Percentiles rank a stretch among this genome's conserved stretches.
phyloP scores from a whole-genome alignment of 2,329 filamentous ascomycete species.

The Aaosphaeria pasadenensis region DNA sequence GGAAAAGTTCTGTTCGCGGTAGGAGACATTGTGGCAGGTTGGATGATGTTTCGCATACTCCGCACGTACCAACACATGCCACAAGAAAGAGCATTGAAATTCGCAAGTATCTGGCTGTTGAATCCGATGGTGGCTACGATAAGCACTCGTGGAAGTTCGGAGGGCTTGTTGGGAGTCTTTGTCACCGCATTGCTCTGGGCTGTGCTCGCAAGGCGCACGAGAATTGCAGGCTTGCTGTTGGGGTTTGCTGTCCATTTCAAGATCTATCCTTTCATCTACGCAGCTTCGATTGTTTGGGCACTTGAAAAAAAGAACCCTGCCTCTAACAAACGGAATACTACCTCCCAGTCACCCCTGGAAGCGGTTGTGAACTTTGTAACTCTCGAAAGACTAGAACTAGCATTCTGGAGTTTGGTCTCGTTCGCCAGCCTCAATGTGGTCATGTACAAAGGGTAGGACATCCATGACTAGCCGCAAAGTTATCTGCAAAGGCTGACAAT shows the following conservation, averaged over 20 bases:
- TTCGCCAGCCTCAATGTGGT: constrained; percentile 70
- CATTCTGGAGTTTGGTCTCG: constrained; percentile 64
- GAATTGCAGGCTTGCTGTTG: constrained; percentile 69
- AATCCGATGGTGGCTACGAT: constrained; percentile 99
- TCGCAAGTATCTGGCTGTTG: constrained; percentile 84
- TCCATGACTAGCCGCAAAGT: neutral
- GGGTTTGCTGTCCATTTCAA: constrained; percentile 93
- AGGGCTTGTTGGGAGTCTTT: constrained; percentile 82
- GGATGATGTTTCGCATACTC: constrained; percentile 64
- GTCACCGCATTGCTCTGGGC: constrained; percentile 84
- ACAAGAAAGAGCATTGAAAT: constrained; percentile 60
- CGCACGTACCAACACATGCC: constrained; percentile 32
- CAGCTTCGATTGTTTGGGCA: constrained; percentile 76
- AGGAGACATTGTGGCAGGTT: constrained; percentile 81
- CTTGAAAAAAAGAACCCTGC: constrained; percentile 58
- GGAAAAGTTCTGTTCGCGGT: constrained; percentile 85
- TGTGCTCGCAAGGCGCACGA: constrained; percentile 60
- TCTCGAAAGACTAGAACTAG: constrained; percentile 53
- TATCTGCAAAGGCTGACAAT: neutral
- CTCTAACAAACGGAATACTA: neutral
- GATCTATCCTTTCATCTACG: constrained; percentile 98
- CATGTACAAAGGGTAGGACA: constrained; percentile 72
- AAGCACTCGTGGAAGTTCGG: constrained; percentile 89
- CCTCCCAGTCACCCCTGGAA: neutral
- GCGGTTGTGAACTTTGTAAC: constrained; percentile 27